Base-by-base conservation (phyloP, 768 basidiomycete genomes). In the Flagelloscypha sp. region DNA sequence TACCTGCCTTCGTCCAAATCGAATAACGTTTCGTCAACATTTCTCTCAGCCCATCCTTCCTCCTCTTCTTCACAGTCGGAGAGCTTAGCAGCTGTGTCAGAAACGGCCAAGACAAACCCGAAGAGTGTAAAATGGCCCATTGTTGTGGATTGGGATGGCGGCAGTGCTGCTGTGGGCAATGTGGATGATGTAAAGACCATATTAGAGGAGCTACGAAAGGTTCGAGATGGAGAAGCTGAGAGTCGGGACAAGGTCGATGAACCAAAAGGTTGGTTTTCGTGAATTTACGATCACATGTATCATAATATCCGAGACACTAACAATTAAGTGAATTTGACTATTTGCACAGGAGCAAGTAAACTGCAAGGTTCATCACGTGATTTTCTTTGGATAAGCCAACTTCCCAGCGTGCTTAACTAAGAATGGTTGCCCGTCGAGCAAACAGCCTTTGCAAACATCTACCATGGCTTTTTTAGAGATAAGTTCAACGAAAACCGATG, bases 71-170 rank as follows among this genome's bases (percentile, higher is more conserved):
- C 60, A 9, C 53, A 48, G 40, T 57, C 66, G 0, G 61, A 72
- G 6, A 68, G 55, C 18, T 45, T 70, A 0, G 55, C 65, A 5
- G 68, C 55, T 6, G 59, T 86, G 7, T 59, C 59, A 2, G 56
- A 66, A 19, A 62, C 84, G 7, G 81, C 65, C 0, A 46, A 58
- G 28, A 61, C 64, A 53, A 76, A 76, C 38, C 79, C 76, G 1
- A 83, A 76, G 44, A 32, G 30, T 32, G 30, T 11, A 32, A 44
- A 44, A 41, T 87, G 82, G 83, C 84, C 84, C 0, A 69, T 87
- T 30, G 80, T 87, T 0, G 84, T 87, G 2, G 76, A 87, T 45
- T 87, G 84, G 84, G 57, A 63, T 11, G 68, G 63, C 16, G 84
- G 84, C 1, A 65, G 65, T 27, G 81, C 74, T 7, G 68, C 68